Base-by-base conservation (phyloP, 352 stramenopile genomes). In the Saprolegnia parasitica region DNA sequence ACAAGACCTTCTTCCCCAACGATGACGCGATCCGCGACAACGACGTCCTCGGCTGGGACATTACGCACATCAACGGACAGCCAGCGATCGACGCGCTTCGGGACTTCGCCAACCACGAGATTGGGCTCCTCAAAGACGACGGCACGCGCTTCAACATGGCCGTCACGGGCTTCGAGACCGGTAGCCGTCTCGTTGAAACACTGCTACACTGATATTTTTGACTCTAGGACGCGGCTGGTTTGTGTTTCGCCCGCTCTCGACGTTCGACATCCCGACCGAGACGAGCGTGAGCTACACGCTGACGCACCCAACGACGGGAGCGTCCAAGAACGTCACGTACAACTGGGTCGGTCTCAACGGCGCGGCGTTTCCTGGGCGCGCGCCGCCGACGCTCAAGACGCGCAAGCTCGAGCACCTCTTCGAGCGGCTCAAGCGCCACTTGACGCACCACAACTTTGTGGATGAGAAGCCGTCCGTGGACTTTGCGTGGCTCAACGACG, bases 81-180 rank as follows among this genome's bases (percentile, higher is more conserved):
- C 49, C 63, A 15, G 63, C 63, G 11, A 21, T 70, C n/a, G 47
- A 61, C 37, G 46, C 21, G 5, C 63, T 70, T 10, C 63, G 47
- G 13, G 45, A 58, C n/a, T 70, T 70, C 39, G 63, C 63, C 37
- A 40, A 70, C 54, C 24, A 39, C 20, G 42, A 61, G 21, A 52
- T 70, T 24, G 63, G 63, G 18, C 23, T 70, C 18, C 54, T 70
- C 21, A 70, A 70, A 37, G 63, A 70, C 32, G 46, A 24, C 16
- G 63, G 63, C 32, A 70, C 63, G 21, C 63, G 63, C 26, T 70
- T 70, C 54, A 70, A 70, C 54, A 29, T 70, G 42, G 63, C 63
- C 54, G 63, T 70, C 20, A 61, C 63, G 20, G 63, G 63, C 46
- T 70, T 70, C 29, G 63, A 52, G n/a, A 61, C 45, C 20, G 63